These are phyloP conservation scores for Diaporthe nobilis DNA, from an alignment of 2,329 filamentous ascomycete genomes.

Conservation along the genomic window DNA sequence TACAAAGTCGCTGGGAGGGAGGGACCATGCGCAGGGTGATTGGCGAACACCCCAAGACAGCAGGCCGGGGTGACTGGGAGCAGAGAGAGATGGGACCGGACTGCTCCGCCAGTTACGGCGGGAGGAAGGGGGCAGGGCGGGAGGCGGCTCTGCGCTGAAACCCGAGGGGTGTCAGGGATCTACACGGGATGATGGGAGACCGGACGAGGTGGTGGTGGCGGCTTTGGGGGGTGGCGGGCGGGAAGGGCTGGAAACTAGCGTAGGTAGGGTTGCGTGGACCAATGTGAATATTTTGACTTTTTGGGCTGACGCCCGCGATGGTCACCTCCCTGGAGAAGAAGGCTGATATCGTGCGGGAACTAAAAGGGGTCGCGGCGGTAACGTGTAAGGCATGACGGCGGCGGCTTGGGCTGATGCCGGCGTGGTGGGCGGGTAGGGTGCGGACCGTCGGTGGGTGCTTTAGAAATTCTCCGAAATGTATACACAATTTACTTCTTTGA, in stretches of 20 bases:
- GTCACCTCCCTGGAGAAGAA: neutral
- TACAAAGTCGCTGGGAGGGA: neutral
- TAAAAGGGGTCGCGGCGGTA: neutral
- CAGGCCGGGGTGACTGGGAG: neutral
- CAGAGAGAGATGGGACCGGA: neutral
- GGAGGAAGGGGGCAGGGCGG: neutral
- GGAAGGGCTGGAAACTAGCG: neutral
- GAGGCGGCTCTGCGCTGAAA: constrained; percentile 20
- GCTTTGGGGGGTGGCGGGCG: neutral
- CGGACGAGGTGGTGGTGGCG: constrained; percentile 18
- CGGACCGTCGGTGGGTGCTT: constrained; percentile 5
- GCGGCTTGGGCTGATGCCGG: neutral
- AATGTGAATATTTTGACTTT: neutral
- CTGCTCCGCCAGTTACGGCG: neutral
- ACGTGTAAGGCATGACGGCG: neutral
- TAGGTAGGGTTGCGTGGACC: neutral
- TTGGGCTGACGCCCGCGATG: neutral
- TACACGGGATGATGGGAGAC: constrained; percentile 23
- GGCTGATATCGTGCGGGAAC: constrained; percentile 2
- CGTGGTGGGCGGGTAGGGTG: neutral
- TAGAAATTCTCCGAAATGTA: neutral
- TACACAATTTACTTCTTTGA: neutral
- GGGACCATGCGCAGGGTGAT: neutral
- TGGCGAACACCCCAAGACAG: constrained; percentile 11
- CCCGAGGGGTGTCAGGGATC: constrained; percentile 20